These are phyloP conservation scores for Xylaria arbuscula DNA, from an alignment of 2,329 filamentous ascomycete species.

Conservation along the genomic window DNA sequence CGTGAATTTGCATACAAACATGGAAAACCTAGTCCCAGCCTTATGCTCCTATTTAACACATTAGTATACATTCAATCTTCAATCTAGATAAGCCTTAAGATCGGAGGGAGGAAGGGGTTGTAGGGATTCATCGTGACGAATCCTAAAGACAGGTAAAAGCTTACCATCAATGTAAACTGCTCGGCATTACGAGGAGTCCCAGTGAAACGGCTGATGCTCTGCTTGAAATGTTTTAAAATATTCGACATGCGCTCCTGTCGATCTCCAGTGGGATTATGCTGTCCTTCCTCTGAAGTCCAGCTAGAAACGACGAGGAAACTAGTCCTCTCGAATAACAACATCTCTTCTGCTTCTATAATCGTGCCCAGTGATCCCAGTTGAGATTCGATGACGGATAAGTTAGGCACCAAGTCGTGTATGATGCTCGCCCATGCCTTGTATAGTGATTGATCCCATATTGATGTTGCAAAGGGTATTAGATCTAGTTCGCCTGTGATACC, in stretches of 20 bases:
- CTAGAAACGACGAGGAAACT: slow-evolving; percentile 97
- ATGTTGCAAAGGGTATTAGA: slow-evolving; percentile 91
- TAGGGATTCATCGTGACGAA: not conserved
- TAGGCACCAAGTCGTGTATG: slow-evolving; percentile 97
- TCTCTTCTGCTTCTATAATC: slow-evolving; percentile 90
- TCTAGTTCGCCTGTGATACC: slow-evolving; percentile 63
- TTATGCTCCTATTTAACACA: slow-evolving; percentile 69
- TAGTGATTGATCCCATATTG: slow-evolving; percentile 97
- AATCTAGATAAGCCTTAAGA: not conserved
- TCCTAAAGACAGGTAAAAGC: slow-evolving; percentile 13
- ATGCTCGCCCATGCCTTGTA: slow-evolving; percentile 99
- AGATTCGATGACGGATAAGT: slow-evolving; percentile 85
- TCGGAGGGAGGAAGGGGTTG: not conserved
- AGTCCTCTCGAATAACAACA: slow-evolving; percentile 93
- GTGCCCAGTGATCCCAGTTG: slow-evolving; percentile 85
- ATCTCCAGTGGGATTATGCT: slow-evolving; percentile 87
- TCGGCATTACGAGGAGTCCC: slow-evolving; percentile 83
- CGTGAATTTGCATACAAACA: slow-evolving; percentile 95
- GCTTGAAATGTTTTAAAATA: slow-evolving; percentile 99
- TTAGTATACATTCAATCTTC: slow-evolving; percentile 32
- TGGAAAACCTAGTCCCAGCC: slow-evolving; percentile 80
- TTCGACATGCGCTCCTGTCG: slow-evolving; percentile 94
- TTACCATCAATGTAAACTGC: slow-evolving; percentile 77
- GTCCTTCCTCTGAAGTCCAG: slow-evolving; percentile 80
- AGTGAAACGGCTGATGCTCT: slow-evolving; percentile 79